These are phyloP conservation scores for Solanum hybrid DNA, from an alignment of 305 asterid species.

Conservation along the genomic window DNA sequence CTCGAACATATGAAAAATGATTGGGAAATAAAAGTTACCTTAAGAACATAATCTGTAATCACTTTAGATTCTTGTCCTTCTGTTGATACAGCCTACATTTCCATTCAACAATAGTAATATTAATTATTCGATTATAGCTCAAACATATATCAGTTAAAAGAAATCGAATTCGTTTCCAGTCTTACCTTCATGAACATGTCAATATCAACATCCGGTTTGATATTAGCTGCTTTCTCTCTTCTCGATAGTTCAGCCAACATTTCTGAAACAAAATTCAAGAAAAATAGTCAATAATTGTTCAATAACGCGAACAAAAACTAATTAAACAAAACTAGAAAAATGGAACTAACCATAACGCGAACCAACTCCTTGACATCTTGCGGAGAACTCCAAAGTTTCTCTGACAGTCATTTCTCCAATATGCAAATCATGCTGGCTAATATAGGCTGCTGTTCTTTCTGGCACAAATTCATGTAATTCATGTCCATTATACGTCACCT, in stretches of 20 bases:
- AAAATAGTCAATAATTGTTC: background rate
- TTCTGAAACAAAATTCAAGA: slow-evolving; percentile 1
- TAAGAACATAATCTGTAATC: slow-evolving; percentile 39
- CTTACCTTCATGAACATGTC: slow-evolving; percentile 54
- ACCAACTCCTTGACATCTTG: slow-evolving; percentile 27
- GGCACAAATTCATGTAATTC: slow-evolving; percentile 22
- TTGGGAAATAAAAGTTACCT: slow-evolving; percentile 6
- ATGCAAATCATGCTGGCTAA: slow-evolving; percentile 25
- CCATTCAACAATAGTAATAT: background rate
- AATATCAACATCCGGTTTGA: slow-evolving; percentile 47
- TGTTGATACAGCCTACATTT: slow-evolving; percentile 39
- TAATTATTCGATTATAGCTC: background rate
- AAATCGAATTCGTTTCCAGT: background rate
- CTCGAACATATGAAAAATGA: background rate
- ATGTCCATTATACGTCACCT: slow-evolving; percentile 26
- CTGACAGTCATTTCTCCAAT: slow-evolving; percentile 30
- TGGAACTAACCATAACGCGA: slow-evolving; percentile 20
- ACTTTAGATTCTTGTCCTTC: slow-evolving; percentile 46
- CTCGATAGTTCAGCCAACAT: slow-evolving; percentile 43
- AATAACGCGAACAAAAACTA: background rate
- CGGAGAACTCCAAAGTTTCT: slow-evolving; percentile 24
- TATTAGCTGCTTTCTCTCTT: slow-evolving; percentile 45
- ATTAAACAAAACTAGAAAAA: background rate
- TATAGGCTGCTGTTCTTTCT: slow-evolving; percentile 16
- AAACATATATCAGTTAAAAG: background rate